Evolutionary conservation across 257 asterid genomes (phyloP), one percentile per base, ranked within the genome.

Genomic region (Forsythia viridissima): DNA sequence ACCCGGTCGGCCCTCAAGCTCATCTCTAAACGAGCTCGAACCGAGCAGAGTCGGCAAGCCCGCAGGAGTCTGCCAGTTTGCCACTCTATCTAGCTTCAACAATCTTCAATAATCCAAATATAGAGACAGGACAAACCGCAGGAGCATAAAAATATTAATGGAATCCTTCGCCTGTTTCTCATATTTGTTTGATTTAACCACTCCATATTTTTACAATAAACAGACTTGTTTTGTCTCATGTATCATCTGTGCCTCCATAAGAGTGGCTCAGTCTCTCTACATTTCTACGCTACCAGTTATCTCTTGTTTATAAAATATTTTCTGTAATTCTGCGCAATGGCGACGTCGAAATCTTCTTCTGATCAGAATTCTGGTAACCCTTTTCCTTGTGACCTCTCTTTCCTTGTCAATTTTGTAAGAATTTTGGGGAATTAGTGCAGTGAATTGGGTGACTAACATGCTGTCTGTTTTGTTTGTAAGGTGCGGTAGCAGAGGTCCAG

Each of bases 351-450:
- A 59, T 78, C 85, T 74, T 78, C 80, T 39, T 40, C 65, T 51
- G 80, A 84, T 75, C 87, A 77, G 42, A 81, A 83, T 43, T 81
- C 86, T 59, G 87, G 93, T 92, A 74, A 36, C 8, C 59, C 37
- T 21, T 69, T 67, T 44, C 15, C 36, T 24, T 24, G 1, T 20
- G 69, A 24, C 1, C 38, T 61, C 39, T 61, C 16, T 30, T 63
- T 73, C 69, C n/a, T 65, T 10, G n/a, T 24, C 37, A 69, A 21
- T 71, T 84, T 74, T 71, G 34, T 0, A 24, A 8, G 71, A 46
- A 11, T 43, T 24, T 9, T 24, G 24, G 24, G 24, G 24, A 24
- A 24, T 24, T 24, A 24, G 24, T 24, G 24, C 24, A 24, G 24
- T 24, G 24, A 24, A 24, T 24, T 24, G 48, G 40, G 20, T 37